Evolutionary conservation across 2,329 filamentous ascomycete genomes (phyloP).

Genomic region (Zopfia rhizophila): DNA sequence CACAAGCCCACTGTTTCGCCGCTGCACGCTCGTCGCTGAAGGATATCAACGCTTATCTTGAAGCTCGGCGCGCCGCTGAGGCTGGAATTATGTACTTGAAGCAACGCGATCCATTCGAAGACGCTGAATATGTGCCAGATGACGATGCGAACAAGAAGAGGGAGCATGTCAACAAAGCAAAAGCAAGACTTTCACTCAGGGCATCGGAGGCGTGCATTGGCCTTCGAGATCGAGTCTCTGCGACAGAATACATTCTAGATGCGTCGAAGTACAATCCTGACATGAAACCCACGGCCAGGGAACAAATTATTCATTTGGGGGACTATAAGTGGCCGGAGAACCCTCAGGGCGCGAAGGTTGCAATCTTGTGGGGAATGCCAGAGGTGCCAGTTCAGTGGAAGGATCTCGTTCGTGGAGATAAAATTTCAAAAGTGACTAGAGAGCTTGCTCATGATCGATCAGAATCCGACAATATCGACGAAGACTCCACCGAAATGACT

Average conservation of each 20-base stretch:
- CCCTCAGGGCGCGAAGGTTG: too few species aligned
- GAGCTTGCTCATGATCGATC: too few species aligned
- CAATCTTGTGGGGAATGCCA: too few species aligned
- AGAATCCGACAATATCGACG: too few species aligned
- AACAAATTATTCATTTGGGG: too few species aligned
- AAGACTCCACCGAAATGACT: too few species aligned
- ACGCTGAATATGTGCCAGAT: not conserved
- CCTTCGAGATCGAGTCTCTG: constrained; percentile 9
- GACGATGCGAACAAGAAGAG: too few species aligned
- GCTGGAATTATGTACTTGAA: constrained; percentile 18
- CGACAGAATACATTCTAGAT: constrained; percentile 7
- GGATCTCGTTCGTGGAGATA: too few species aligned
- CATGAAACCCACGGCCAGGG: too few species aligned
- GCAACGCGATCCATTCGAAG: constrained; percentile 1
- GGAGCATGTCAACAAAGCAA: not conserved
- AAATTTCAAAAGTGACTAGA: too few species aligned
- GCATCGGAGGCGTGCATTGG: constrained; percentile 17
- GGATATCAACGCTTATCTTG: constrained; percentile 1
- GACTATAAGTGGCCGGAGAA: too few species aligned
- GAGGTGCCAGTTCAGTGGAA: too few species aligned
- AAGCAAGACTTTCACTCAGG: constrained; percentile 13
- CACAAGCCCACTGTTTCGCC: not conserved
- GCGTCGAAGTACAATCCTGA: not conserved
- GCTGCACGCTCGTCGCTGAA: constrained; percentile 9
- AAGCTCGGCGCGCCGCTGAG: constrained; percentile 16